Percentiles rank a stretch among this genome's conserved stretches.
Conservation (phyloP, 2,329 filamentous ascomycete species). For the Piedraia hortae region DNA sequence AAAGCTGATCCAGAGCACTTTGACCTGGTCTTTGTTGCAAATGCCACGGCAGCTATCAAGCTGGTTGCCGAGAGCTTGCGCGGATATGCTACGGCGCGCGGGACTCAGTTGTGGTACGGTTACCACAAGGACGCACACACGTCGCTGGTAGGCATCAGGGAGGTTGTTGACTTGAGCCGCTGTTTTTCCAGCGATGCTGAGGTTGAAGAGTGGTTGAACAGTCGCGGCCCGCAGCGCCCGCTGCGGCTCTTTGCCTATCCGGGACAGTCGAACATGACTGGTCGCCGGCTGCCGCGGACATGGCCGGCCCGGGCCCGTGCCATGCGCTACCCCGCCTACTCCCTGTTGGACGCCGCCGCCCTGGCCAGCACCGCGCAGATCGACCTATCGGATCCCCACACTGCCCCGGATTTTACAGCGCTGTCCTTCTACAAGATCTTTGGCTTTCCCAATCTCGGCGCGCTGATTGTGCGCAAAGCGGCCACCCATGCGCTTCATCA, state of each 20-base stretch:
- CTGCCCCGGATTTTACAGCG: slow-evolving; percentile 31
- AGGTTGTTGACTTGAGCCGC: slow-evolving; percentile 11
- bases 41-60: slow-evolving; percentile 35
- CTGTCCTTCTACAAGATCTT: slow-evolving; percentile 40
- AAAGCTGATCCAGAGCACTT: slow-evolving; percentile 30
- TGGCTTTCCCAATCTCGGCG: slow-evolving; percentile 35
- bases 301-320: slow-evolving; percentile 12
- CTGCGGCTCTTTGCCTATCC: slow-evolving; percentile 14
- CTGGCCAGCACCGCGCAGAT: slow-evolving; percentile 34
- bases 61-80: slow-evolving; percentile 30
- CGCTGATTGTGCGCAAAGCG: slow-evolving; percentile 27
- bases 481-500: slow-evolving; percentile 27
- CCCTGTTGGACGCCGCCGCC: slow-evolving; percentile 34
- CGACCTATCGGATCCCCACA: slow-evolving; percentile 23
- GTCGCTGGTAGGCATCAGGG: slow-evolving; percentile 21
- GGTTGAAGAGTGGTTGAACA: slow-evolving; percentile 19
- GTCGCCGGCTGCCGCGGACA: slow-evolving; percentile 12
- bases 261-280: slow-evolving; percentile 17
- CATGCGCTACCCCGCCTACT: slow-evolving; percentile 16
- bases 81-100: slow-evolving; percentile 23
- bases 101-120: slow-evolving; percentile 25
- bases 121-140: slow-evolving; percentile 35
- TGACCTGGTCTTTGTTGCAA: slow-evolving; percentile 33
- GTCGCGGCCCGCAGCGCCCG: slow-evolving; percentile 8
- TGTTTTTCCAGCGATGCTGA: slow-evolving; percentile 16